Conservation (phyloP, 2,329 filamentous ascomycete genomes). For the Colletotrichum sp. region DNA sequence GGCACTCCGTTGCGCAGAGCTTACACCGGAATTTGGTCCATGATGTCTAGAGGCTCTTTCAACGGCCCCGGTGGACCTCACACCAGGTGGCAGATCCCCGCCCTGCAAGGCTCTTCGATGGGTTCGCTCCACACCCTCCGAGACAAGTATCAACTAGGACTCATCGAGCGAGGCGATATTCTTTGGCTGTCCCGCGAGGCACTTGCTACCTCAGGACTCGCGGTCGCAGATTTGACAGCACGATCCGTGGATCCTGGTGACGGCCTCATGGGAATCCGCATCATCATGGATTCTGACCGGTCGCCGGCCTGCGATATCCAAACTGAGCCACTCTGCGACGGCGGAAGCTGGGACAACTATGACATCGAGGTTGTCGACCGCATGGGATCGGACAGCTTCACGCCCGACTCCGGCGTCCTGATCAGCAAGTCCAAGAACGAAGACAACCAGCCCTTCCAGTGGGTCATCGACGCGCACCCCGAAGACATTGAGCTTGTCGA, state of each 20-base stretch:
- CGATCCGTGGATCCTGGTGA: slow-evolving; percentile 46
- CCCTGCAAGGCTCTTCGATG: slow-evolving; percentile 50
- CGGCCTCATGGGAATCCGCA: slow-evolving; percentile 49
- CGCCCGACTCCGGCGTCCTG: slow-evolving; percentile 56
- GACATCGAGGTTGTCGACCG: slow-evolving; percentile 58
- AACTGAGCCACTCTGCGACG: slow-evolving; percentile 53
- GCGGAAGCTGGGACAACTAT: slow-evolving; percentile 54
- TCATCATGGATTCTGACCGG: slow-evolving; percentile 48
- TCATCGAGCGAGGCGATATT: slow-evolving; percentile 47
- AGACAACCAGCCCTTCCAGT: slow-evolving; percentile 54
- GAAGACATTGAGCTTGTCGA: slow-evolving; percentile 55
- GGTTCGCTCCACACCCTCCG: slow-evolving; percentile 58
- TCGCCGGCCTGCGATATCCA: slow-evolving; percentile 46
- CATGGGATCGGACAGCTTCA: slow-evolving; percentile 59
- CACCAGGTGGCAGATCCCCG: slow-evolving; percentile 56
- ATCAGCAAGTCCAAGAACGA: slow-evolving; percentile 57
- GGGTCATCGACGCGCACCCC: slow-evolving; percentile 59
- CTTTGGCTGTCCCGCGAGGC: slow-evolving; percentile 48
- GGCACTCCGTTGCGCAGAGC: slow-evolving; percentile 46
- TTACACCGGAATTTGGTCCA: slow-evolving; percentile 57
- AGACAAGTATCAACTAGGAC: slow-evolving; percentile 56
- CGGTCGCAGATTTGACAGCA: slow-evolving; percentile 49
- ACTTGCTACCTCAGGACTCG: slow-evolving; percentile 46
- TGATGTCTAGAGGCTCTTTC: slow-evolving; percentile 57
- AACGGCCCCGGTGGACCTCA: slow-evolving; percentile 59